Base-by-base conservation (phyloP, 352 stramenopile genomes). In the Phytophthora lateralis region DNA sequence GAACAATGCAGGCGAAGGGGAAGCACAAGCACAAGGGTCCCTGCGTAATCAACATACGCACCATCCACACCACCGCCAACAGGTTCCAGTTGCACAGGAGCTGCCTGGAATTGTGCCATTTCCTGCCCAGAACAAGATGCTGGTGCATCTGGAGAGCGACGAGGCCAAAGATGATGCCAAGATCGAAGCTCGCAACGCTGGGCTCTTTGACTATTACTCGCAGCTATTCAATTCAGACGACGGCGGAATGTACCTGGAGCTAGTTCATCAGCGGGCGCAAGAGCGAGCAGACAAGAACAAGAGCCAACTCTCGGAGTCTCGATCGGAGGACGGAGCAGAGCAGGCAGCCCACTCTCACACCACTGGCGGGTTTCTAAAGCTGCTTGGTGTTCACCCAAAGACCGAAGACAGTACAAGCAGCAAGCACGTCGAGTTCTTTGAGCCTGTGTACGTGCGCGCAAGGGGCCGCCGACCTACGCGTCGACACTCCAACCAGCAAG, bases 181-280 rank as follows among this genome's bases (percentile, higher is more conserved):
- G 55, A 75, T 82, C 29, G 48, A 71, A 24, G 58, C 54, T 8
- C 71, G 78, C 21, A 75, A 66, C 8, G 44, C 64, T 3, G 81
- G 75, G 12, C 61, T 90, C 0, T 90, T 90, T 24, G 69, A 77
- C 37, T 90, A 90, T 46, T 90, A 89, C 66, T 73, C 73, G n/a
- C 66, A 75, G 54, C 53, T 89, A 17, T 88, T 90, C 65, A 89
- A 86, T 57, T 83, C 76, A 44, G 73, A 85, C 5, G 78, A 86
- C 8, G 61, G 71, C 8, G 78, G 85, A 46, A 62, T 88, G 55
- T 89, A 76, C 38, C 39, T 89, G 24, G 71, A 85, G 21, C 54
- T 88, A 37, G 54, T 90, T 30, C 63, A 79, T 24, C 51, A 61
- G 38, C 66, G 52, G 9, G 60, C 69, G 9, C 43, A 61, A 49